Percentiles rank a stretch among this genome's conserved stretches.
Conservation (phyloP, 768 basidiomycete species). For the Mycena venus region DNA sequence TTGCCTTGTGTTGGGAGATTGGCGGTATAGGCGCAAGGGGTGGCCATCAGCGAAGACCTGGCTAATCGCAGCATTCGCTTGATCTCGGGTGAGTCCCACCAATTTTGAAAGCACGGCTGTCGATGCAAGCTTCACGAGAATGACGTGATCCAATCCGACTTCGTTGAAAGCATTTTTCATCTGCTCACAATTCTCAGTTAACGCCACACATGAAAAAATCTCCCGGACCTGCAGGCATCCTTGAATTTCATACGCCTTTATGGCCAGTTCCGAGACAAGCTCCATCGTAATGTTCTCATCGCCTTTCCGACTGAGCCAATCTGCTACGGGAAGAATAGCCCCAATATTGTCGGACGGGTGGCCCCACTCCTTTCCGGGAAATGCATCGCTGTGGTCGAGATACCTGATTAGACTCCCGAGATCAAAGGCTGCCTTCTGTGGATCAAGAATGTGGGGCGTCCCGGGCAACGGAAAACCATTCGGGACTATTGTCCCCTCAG, state of each 20-base stretch:
- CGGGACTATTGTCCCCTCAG: background rate
- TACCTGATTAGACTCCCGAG: background rate
- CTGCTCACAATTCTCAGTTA: background rate
- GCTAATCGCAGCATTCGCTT: background rate
- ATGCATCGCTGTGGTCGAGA: background rate
- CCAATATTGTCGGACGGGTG: background rate
- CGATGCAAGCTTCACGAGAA: background rate
- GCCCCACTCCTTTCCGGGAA: background rate
- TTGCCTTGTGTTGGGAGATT: background rate
- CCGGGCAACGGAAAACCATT: background rate
- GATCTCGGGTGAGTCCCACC: background rate
- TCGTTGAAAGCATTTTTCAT: background rate
- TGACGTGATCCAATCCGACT: background rate
- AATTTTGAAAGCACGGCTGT: background rate
- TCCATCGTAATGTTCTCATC: background rate
- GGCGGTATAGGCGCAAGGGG: background rate
- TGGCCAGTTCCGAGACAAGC: background rate
- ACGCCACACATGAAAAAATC: background rate
- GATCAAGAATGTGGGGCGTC: background rate
- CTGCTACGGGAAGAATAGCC: background rate
- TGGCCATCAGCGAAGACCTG: background rate
- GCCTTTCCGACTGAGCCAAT: background rate
- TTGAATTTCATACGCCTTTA: background rate
- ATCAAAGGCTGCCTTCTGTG: background rate
- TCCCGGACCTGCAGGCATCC: background rate